Percentiles rank a stretch among this genome's conserved stretches.
Conservation (phyloP, 2,329 filamentous ascomycete species). For the Scorias spongiosa region DNA sequence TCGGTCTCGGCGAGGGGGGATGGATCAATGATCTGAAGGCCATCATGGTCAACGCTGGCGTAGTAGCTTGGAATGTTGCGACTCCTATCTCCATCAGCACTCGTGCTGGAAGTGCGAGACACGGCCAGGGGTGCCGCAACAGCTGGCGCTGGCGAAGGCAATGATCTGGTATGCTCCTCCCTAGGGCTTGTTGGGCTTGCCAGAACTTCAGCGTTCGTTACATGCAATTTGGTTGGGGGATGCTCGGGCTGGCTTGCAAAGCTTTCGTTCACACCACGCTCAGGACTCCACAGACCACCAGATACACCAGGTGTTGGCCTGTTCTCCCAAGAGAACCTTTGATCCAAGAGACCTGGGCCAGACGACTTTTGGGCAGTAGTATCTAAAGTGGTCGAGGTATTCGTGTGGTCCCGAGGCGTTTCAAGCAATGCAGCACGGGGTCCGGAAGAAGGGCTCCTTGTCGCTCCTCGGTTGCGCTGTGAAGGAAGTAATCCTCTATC, state of each 20-base stretch:
- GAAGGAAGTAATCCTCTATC: not conserved
- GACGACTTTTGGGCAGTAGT: not conserved
- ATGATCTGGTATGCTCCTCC: not conserved
- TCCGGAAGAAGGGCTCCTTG: not conserved
- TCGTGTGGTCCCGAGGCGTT: not conserved
- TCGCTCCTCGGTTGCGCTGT: not conserved
- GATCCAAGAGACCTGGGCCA: constrained; percentile 13
- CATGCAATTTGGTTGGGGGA: not conserved
- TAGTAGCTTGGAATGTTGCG: not conserved
- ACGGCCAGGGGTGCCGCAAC: not conserved
- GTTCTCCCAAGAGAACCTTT: constrained; percentile 25
- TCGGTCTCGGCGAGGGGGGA: too few species aligned
- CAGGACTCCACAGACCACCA: not conserved
- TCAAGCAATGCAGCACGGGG: not conserved
- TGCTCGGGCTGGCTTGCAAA: not conserved
- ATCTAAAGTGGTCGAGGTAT: not conserved
- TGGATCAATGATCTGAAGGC: not conserved
- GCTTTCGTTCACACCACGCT: not conserved
- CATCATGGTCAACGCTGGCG: not conserved
- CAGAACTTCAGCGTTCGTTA: not conserved
- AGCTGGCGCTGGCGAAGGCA: not conserved
- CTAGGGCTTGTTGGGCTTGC: not conserved
- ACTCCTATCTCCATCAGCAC: not conserved
- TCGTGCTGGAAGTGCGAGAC: not conserved
- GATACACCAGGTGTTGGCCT: constrained; percentile 2